Percentiles rank a stretch among this genome's conserved stretches.
These are phyloP conservation scores for Tulasnella sp. DNA, from an alignment of 768 basidiomycete genomes.

Conservation along the genomic window DNA sequence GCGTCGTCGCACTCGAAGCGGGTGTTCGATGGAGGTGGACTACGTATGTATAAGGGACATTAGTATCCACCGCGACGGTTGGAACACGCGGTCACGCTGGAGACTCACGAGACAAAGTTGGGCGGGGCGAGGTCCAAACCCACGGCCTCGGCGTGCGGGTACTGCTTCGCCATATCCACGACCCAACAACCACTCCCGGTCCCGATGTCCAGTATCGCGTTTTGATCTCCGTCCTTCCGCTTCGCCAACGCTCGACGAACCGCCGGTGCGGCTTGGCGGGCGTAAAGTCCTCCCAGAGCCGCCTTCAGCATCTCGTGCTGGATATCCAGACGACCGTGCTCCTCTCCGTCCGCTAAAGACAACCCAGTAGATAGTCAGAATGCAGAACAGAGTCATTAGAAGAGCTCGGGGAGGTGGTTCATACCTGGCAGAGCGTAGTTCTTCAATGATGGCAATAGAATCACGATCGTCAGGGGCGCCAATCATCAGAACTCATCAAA, in stretches of 20 bases:
- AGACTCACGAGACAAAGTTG: not conserved
- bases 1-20: too few species aligned
- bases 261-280: not conserved
- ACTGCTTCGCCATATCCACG: not conserved
- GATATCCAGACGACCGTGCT: not conserved
- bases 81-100: not conserved
- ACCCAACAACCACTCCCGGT: not conserved
- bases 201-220: not conserved
- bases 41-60: too few species aligned
- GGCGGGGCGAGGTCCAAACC: not conserved
- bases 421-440: not conserved
- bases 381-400: too few species aligned
- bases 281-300: not conserved
- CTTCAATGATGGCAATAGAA: not conserved
- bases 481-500: not conserved
- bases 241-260: not conserved
- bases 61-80: too few species aligned
- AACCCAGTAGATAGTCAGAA: too few species aligned
- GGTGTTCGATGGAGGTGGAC: not conserved
- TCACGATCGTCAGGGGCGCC: not conserved
- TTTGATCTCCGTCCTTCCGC: not conserved
- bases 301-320: slow-evolving; percentile 3
- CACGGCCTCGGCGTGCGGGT: not conserved
- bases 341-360: not conserved
- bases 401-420: too few species aligned